Conservation (phyloP, 2,329 filamentous ascomycete genomes). For the Myriangium duriaei region DNA sequence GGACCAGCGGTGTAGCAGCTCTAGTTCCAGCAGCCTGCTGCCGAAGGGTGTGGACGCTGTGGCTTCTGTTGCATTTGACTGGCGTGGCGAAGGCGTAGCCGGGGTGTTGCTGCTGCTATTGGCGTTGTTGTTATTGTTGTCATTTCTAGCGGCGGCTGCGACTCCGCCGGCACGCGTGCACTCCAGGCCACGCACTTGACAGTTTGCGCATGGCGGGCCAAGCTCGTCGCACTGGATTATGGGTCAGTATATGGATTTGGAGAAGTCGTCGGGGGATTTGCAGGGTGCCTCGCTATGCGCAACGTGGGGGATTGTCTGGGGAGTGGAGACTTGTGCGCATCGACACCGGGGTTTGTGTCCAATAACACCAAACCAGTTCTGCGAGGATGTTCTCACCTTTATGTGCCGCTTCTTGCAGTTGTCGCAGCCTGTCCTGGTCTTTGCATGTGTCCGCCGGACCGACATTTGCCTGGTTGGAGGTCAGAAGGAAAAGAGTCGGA, state of each 20-base stretch:
- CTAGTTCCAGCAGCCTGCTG: constrained; percentile 6
- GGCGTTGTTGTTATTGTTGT: background rate
- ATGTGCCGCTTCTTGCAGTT: constrained; percentile 9
- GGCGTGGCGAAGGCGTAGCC: background rate
- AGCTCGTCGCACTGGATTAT: constrained; percentile 8
- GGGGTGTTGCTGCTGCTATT: background rate
- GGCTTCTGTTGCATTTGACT: background rate
- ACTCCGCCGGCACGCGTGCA: background rate
- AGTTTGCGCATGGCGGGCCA: constrained; percentile 8
- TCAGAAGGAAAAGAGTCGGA: too few species aligned
- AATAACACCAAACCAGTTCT: too few species aligned
- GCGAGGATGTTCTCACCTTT: background rate
- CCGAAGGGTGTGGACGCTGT: background rate
- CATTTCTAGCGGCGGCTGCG: background rate
- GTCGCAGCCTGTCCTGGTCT: constrained; percentile 4
- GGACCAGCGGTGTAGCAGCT: constrained; percentile 9
- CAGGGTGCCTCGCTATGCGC: too few species aligned
- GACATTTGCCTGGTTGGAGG: background rate
- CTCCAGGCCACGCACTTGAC: background rate
- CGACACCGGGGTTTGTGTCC: too few species aligned
- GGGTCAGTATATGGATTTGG: too few species aligned
- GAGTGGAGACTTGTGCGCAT: too few species aligned
- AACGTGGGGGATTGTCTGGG: too few species aligned
- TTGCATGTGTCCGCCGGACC: constrained; percentile 3
- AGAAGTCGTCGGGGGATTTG: too few species aligned